Conservation (phyloP, 2,329 filamentous ascomycete species). For the Fusarium pseudocircinatum region DNA sequence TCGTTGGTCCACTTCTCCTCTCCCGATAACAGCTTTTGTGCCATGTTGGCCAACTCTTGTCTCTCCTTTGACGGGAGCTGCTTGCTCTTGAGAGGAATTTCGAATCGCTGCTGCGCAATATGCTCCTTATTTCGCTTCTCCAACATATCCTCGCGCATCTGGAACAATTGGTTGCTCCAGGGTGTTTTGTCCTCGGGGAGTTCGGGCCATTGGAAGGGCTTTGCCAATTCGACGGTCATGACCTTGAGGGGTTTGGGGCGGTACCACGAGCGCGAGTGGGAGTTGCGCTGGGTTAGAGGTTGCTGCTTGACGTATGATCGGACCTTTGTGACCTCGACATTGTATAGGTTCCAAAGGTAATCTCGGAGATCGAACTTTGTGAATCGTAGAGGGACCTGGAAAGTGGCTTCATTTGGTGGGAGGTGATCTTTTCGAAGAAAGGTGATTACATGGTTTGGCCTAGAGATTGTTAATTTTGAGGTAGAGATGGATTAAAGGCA, state of each 20-base stretch:
- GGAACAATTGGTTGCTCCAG: constrained; percentile 72
- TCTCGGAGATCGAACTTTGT: constrained; percentile 97
- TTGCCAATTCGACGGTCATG: constrained; percentile 91
- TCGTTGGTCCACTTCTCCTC: constrained; percentile 68
- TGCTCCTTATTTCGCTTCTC: constrained; percentile 52
- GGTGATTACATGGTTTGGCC: constrained; percentile 83
- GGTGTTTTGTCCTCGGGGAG: constrained; percentile 67
- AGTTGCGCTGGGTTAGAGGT: constrained; percentile 62
- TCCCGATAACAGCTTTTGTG: constrained; percentile 68
- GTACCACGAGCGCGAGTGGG: constrained; percentile 66
- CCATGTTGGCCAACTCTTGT: constrained; percentile 68
- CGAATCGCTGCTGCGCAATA: constrained; percentile 45
- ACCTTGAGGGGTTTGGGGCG: constrained; percentile 81
- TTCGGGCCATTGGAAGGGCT: constrained; percentile 90
- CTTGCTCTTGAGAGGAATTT: constrained; percentile 54
- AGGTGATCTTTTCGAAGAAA: constrained; percentile 77
- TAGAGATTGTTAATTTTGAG: constrained; percentile 49
- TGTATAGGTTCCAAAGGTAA: constrained; percentile 90
- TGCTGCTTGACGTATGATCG: constrained; percentile 80
- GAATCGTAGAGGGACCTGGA: constrained; percentile 89
- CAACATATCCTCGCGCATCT: constrained; percentile 60
- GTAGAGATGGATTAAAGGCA: background rate
- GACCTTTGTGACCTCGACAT: constrained; percentile 75
- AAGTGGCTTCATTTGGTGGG: constrained; percentile 84
- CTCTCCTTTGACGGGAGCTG: constrained; percentile 54